Base-by-base conservation (phyloP, 2,329 filamentous ascomycete species). In the Hypomyces perniciosus region DNA sequence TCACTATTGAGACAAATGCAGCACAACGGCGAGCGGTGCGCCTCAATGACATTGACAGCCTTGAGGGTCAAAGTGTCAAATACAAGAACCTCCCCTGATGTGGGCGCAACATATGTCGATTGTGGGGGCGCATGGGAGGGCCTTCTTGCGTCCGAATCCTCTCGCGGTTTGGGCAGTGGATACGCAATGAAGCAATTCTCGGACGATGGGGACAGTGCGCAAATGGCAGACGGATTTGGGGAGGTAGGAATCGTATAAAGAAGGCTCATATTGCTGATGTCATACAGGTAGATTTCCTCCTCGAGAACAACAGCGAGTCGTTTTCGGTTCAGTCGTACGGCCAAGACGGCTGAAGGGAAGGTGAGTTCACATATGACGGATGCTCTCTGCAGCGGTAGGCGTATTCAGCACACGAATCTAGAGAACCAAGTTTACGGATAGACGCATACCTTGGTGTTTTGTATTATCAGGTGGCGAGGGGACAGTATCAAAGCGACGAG, bases 361-460 rank as follows among this genome's bases (percentile, higher is more conserved):
- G 92, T 97, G 65, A 99, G 87, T 70, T 99, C 93, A 80, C 93
- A 99, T 68, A 99, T 97, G 53, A 95, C 88, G 39, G 92, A 85
- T 2, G 78, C 78, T 59, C 82, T 75, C 78, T 85, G 55, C 43
- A 34, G 8, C 39, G 31, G 38, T 38, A 43, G 37, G 28, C 20
- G 41, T 43, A 43, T 35, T 51, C 26, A 52, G 44, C 43, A 50
- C 26, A 49, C 30, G 43, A 33, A 46, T 43, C 27, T 13, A 8
- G 39, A 37, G 40, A 44, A 30, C 40, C 20, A 20, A 20, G 20
- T 20, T 20, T 37, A 29, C 10, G 7, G 35, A 30, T 26, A 31
- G 37, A 38, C 38, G 67, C 75, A 54, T 72, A 90, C 89, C 81
- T 96, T 97, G 34, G 93, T 99, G 68, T 99, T 99, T 64, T 95